These are phyloP conservation scores for Neurospora terricola DNA, from an alignment of 495 filamentous ascomycete genomes.

Conservation along the genomic window DNA sequence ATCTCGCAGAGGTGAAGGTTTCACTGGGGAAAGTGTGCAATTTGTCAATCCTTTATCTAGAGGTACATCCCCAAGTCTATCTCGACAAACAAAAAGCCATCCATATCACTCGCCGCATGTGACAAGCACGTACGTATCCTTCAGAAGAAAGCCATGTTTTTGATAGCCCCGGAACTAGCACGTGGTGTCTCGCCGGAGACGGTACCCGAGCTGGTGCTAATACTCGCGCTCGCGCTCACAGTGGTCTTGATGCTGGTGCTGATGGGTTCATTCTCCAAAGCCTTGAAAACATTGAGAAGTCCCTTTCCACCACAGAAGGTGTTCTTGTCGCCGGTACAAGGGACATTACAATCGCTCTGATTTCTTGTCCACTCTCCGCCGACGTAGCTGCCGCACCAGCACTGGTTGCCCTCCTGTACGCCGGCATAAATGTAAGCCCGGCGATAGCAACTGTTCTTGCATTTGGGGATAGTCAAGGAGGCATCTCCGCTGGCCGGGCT, in stretches of 20 bases:
- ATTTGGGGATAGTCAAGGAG: slow-evolving; percentile 7
- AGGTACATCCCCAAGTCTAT: too few species aligned
- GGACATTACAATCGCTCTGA: slow-evolving; percentile 23
- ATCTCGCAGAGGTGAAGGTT: too few species aligned
- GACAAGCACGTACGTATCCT: too few species aligned
- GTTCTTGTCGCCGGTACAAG: slow-evolving; percentile 22
- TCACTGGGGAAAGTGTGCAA: too few species aligned
- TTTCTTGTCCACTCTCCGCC: background rate
- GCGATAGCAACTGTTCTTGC: slow-evolving; percentile 8
- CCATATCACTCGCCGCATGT: too few species aligned
- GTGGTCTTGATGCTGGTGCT: background rate
- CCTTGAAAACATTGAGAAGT: slow-evolving; percentile 10
- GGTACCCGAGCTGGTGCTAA: too few species aligned
- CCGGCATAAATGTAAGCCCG: slow-evolving; percentile 1
- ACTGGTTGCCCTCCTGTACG: background rate
- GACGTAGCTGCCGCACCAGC: background rate
- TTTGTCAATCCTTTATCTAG: too few species aligned
- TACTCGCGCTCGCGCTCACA: too few species aligned
- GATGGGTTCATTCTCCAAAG: background rate
- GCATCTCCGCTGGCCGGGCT: slow-evolving; percentile 1
- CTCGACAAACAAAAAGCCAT: too few species aligned
- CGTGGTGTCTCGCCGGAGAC: too few species aligned
- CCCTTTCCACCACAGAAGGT: slow-evolving; percentile 23
- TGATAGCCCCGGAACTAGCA: too few species aligned
- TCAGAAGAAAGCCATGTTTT: too few species aligned